phyloP scores from a whole-genome alignment of 139 green algal genomes.

The Ettlia oleoabundans region DNA sequence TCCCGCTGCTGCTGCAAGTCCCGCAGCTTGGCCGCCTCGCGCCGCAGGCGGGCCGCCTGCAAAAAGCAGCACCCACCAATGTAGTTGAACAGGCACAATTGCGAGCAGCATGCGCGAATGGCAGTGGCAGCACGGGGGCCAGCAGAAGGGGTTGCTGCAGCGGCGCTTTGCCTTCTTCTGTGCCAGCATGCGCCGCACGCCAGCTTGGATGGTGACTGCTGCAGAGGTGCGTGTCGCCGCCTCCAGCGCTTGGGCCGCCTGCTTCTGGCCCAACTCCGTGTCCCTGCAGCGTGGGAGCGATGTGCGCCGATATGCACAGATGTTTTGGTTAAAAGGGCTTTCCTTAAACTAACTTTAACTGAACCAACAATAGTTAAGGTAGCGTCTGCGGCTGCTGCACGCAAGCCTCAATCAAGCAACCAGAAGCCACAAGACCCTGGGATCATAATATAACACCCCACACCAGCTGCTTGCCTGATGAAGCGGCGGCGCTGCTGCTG shows the following conservation, averaged over 20 bases:
- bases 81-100: neutral
- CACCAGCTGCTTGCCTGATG: too few relatives aligned
- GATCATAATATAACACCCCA: too few relatives aligned
- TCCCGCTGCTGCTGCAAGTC: neutral
- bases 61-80: neutral
- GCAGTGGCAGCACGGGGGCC: neutral
- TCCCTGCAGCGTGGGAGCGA: too few relatives aligned
- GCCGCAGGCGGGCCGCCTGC: conserved; percentile 42
- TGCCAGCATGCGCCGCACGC: conserved; percentile 40
- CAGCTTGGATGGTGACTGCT: conserved; percentile 53
- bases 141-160: neutral
- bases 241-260: conserved; percentile 34
- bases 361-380: too few relatives aligned
- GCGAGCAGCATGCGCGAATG: neutral
- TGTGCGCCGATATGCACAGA: too few relatives aligned
- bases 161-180: conserved; percentile 2
- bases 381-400: too few relatives aligned
- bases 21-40: conserved; percentile 40
- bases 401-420: too few relatives aligned
- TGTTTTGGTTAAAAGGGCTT: too few relatives aligned
- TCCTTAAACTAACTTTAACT: too few relatives aligned
- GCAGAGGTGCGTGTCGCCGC: conserved; percentile 19
- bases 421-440: neutral
- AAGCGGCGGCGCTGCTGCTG: conserved; percentile 45
- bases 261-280: conserved; percentile 51